Percentiles rank a stretch among this genome's conserved stretches.
Conservation (phyloP, 495 filamentous ascomycete genomes). For the Aspergillus mulundensis region DNA sequence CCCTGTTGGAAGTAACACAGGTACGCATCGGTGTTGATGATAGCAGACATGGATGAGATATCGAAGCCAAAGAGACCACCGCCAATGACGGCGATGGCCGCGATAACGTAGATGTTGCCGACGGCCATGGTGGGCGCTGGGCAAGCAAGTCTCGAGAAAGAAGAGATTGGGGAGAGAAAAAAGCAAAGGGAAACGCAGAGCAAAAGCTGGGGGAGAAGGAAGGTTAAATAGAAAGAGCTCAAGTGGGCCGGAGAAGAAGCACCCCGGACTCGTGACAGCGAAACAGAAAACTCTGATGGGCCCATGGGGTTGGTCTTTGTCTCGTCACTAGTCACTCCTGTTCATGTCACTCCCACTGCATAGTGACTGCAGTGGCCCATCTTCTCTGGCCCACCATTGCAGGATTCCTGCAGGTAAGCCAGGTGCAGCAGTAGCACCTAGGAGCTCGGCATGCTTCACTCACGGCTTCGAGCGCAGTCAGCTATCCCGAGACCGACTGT, state of each 20-base stretch:
- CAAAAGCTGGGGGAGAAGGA: not conserved
- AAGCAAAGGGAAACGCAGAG: not conserved
- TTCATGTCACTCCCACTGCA: not conserved
- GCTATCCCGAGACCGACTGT: too few species aligned
- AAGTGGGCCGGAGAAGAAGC: not conserved
- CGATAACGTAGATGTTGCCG: slow-evolving; percentile 70
- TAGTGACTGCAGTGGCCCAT: not conserved
- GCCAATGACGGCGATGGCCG: slow-evolving; percentile 71
- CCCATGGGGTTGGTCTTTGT: not conserved
- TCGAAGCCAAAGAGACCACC: slow-evolving; percentile 81
- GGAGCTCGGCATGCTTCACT: too few species aligned
- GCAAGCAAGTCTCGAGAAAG: not conserved
- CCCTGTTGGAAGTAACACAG: slow-evolving; percentile 62
- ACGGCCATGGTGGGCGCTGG: slow-evolving; percentile 24
- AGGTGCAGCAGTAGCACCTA: not conserved
- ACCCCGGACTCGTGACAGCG: not conserved
- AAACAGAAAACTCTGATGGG: not conserved
- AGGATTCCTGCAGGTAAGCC: not conserved
- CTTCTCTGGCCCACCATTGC: too few species aligned
- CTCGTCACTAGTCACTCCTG: not conserved
- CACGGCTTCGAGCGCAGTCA: too few species aligned
- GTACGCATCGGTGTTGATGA: slow-evolving; percentile 55
- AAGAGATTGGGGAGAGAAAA: not conserved
- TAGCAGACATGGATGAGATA: slow-evolving; percentile 78
- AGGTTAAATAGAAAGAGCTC: slow-evolving; percentile 1